phyloP scores from a whole-genome alignment of 2,329 filamentous ascomycete species.

The Monascus ruber region DNA sequence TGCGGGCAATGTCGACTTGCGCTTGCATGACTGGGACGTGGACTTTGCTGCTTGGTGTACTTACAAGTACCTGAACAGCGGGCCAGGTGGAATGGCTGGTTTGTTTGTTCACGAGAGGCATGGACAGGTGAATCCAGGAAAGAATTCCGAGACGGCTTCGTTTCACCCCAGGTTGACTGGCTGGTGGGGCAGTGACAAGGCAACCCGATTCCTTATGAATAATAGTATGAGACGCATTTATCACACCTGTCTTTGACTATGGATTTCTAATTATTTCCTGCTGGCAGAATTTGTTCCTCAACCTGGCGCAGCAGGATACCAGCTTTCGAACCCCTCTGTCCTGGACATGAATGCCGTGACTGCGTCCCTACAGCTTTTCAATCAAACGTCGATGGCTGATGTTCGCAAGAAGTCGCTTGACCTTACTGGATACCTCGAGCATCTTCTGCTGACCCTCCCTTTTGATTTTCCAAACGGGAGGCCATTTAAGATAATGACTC shows the following conservation, averaged over 20 bases:
- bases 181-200: slow-evolving; percentile 80
- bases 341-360: slow-evolving; percentile 66
- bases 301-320: slow-evolving; percentile 66
- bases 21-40: slow-evolving; percentile 77
- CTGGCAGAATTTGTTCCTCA: slow-evolving; percentile 56
- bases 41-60: slow-evolving; percentile 91
- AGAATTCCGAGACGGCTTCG: slow-evolving; percentile 27
- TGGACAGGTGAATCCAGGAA: slow-evolving; percentile 33
- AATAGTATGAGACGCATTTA: slow-evolving; percentile 37
- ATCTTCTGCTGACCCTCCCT: slow-evolving; percentile 42
- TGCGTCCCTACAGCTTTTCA: slow-evolving; percentile 63
- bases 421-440: slow-evolving; percentile 66
- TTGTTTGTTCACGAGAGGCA: slow-evolving; percentile 71
- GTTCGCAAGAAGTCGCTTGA: slow-evolving; percentile 60
- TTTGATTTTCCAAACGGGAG: slow-evolving; percentile 18
- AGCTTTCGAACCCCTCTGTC: slow-evolving; percentile 73
- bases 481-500: slow-evolving; percentile 57
- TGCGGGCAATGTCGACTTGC: slow-evolving; percentile 68
- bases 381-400: slow-evolving; percentile 55
- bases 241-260: too few species aligned
- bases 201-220: slow-evolving; percentile 69
- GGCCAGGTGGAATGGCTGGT: slow-evolving; percentile 69
- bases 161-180: slow-evolving; percentile 62
- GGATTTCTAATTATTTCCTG: slow-evolving; percentile 3
- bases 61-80: slow-evolving; percentile 88